These are phyloP conservation scores for Petunia axillaris DNA, from an alignment of 257 asterid species.

Conservation along the genomic window DNA sequence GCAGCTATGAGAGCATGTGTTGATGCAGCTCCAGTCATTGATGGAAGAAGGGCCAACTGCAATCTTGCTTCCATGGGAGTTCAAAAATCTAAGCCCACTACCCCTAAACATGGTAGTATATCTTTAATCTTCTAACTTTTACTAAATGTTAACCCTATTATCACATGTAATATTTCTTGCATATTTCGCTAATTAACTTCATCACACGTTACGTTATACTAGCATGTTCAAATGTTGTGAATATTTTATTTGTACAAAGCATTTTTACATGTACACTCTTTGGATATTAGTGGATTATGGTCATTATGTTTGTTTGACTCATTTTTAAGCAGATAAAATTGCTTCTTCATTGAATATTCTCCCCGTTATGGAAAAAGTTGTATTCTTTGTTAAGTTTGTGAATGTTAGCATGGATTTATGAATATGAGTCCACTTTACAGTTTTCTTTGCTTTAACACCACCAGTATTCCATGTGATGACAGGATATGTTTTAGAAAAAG, in stretches of 20 bases:
- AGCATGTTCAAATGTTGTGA: background rate
- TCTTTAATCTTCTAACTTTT: background rate
- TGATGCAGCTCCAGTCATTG: constrained; percentile 93
- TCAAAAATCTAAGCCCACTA: constrained; percentile 92
- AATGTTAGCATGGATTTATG: background rate
- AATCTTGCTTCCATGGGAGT: constrained; percentile 96
- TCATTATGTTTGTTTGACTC: background rate
- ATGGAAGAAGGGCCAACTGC: constrained; percentile 98
- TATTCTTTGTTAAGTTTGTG: background rate
- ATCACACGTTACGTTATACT: background rate
- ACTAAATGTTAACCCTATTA: background rate
- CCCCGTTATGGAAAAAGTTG: constrained; percentile 23
- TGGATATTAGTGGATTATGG: background rate
- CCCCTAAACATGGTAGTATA: constrained; percentile 85
- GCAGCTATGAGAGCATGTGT: constrained; percentile 96
- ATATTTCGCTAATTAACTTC: constrained; percentile 5
- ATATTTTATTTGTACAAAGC: background rate
- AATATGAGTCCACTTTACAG: constrained; percentile 11
- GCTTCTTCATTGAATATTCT: constrained; percentile 27
- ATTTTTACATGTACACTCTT: background rate
- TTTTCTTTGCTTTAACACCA: constrained; percentile 24
- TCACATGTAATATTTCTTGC: background rate
- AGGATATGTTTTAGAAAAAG: constrained; percentile 45
- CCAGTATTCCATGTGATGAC: constrained; percentile 26
- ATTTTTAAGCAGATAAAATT: background rate